phyloP scores from a whole-genome alignment of 2,329 filamentous ascomycete species.

The Aspergillus sp. region DNA sequence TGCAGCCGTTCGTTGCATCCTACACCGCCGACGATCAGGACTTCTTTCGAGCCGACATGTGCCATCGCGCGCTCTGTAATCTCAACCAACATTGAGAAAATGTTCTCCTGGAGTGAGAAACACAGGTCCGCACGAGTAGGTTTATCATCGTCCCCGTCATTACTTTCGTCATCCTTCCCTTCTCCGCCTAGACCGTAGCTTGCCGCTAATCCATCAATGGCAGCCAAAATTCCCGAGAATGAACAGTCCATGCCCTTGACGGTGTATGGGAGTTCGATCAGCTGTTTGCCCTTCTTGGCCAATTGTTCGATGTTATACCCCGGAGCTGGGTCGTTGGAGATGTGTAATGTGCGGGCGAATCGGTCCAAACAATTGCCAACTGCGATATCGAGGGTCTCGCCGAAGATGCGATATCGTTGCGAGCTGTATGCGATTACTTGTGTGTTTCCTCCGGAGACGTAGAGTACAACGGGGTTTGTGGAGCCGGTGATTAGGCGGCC shows the following conservation, averaged over 20 bases:
- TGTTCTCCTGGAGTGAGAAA: conserved; percentile 90
- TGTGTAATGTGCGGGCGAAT: conserved; percentile 83
- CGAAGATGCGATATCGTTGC: conserved; percentile 93
- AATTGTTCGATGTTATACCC: conserved; percentile 98
- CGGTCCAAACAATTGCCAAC: conserved; percentile 96
- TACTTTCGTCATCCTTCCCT: conserved; percentile 47
- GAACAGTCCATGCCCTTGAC: conserved; percentile 99
- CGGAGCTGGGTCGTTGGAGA: conserved; percentile 91
- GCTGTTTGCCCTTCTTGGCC: conserved; percentile 62
- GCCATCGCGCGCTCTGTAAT: conserved; percentile 99
- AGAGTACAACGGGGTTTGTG: conserved; percentile 85
- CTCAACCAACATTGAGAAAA: conserved; percentile 95
- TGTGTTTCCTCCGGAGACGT: conserved; percentile 92
- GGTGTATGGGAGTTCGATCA: conserved; percentile 86
- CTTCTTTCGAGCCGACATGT: conserved; percentile 83
- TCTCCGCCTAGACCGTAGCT: conserved; percentile 30
- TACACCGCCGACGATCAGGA: conserved; percentile 91
- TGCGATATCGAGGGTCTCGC: conserved; percentile 93
- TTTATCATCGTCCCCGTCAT: conserved; percentile 28
- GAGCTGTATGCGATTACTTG: conserved; percentile 97
- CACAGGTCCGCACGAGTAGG: conserved; percentile 76
- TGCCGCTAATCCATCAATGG: conserved; percentile 70
- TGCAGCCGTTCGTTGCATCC: conserved; percentile 92
- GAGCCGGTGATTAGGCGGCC: conserved; percentile 87
- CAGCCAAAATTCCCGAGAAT: conserved; percentile 84